Percentiles rank a stretch among this genome's conserved stretches.
phyloP scores from a whole-genome alignment of 139 green algal genomes.

The Tetradesmus lagerheimii region DNA sequence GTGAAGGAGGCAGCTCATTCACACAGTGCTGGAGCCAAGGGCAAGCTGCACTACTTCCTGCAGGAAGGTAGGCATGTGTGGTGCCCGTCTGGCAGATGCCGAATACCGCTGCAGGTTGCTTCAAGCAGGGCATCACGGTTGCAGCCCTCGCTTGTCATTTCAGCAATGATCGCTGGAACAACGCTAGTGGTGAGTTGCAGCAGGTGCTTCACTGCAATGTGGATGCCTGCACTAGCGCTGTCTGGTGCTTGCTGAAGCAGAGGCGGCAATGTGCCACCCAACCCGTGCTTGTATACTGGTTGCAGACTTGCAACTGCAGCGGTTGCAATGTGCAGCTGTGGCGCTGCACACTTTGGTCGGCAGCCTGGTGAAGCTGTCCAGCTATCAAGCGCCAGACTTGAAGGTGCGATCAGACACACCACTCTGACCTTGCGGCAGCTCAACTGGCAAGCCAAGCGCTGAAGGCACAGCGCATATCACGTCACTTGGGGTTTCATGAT shows the following conservation, averaged over 20 bases:
- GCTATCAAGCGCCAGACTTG: constrained; percentile 13
- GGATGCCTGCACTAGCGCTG: background rate
- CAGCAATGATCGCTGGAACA: too few relatives aligned
- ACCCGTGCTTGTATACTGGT: background rate
- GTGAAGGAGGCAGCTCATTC: constrained; percentile 34
- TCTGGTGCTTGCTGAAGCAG: background rate
- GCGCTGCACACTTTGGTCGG: background rate
- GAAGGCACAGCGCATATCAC: too few relatives aligned
- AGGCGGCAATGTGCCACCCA: background rate
- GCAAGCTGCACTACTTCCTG: constrained; percentile 36
- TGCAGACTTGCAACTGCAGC: constrained; percentile 22
- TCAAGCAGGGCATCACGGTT: background rate
- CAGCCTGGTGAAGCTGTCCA: background rate
- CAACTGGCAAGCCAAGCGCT: too few relatives aligned
- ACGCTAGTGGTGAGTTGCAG: background rate
- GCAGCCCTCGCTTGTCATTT: too few relatives aligned
- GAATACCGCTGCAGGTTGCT: background rate
- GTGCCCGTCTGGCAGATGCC: background rate
- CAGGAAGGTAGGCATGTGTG: constrained; percentile 24
- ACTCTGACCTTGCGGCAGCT: background rate
- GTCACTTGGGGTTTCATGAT: too few relatives aligned
- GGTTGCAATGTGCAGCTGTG: background rate
- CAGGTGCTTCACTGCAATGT: background rate
- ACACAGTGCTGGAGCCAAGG: constrained; percentile 16
- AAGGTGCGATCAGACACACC: background rate